Evolutionary conservation across 2,329 filamentous ascomycete genomes (phyloP).

Genomic region (Mycogone perniciosa): DNA sequence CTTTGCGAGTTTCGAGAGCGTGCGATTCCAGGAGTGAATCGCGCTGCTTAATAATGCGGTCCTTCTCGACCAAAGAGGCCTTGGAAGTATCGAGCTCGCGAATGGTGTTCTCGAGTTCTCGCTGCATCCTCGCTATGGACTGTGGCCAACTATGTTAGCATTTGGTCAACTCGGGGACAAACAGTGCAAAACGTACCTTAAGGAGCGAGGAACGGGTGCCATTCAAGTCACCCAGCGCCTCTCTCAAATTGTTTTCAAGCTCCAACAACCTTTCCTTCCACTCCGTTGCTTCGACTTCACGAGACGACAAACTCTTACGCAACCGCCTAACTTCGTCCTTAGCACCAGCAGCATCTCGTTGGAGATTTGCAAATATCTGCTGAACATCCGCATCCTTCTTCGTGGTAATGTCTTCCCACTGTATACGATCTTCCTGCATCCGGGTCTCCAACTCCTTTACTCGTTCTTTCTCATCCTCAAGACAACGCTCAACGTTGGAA

Average conservation of each 20-base stretch:
- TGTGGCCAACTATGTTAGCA: conserved; percentile 23
- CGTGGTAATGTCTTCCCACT: conserved; percentile 78
- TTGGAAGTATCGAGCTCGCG: conserved; percentile 76
- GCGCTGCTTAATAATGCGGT: conserved; percentile 81
- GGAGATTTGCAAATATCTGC: conserved; percentile 87
- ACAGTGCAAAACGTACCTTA: conserved; percentile 46
- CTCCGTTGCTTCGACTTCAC: conserved; percentile 81
- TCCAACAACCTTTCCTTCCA: conserved; percentile 90
- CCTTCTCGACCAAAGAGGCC: conserved; percentile 78
- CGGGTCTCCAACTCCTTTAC: conserved; percentile 64
- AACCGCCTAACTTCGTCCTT: conserved; percentile 82
- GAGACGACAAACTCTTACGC: conserved; percentile 73
- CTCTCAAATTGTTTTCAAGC: conserved; percentile 80
- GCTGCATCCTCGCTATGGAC: conserved; percentile 81
- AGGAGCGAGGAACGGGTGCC: conserved; percentile 81
- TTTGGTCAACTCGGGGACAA: too few species aligned
- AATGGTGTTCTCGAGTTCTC: conserved; percentile 77
- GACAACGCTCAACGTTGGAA: conserved; percentile 67
- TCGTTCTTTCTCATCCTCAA: conserved; percentile 81
- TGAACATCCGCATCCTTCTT: conserved; percentile 94
- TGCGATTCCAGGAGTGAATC: conserved; percentile 84
- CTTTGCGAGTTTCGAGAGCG: conserved; percentile 75
- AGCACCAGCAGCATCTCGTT: conserved; percentile 69
- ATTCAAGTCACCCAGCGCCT: conserved; percentile 80
- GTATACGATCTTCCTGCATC: conserved; percentile 73